Evolutionary conservation across 345 rosid genomes (phyloP).

Genomic region (Moringa oleifera): DNA sequence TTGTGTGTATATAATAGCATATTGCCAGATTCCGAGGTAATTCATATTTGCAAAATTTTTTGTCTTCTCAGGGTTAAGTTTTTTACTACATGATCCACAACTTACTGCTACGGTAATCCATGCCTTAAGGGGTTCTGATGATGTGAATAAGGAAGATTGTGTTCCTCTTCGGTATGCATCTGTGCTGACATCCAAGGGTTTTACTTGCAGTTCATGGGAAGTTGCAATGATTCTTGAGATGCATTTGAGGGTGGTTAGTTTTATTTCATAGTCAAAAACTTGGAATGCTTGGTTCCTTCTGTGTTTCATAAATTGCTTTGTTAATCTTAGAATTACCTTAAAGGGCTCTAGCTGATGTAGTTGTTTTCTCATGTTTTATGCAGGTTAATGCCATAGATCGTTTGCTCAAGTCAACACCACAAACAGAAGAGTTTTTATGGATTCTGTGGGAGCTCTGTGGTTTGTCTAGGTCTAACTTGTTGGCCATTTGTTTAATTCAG

Average conservation of each 20-base stretch:
- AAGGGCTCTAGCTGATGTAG: not conserved
- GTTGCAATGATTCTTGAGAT: constrained; percentile 83
- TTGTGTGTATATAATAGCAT: not conserved
- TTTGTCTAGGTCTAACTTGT: constrained; percentile 59
- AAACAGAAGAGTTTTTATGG: constrained; percentile 94
- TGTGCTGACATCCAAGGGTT: constrained; percentile 75
- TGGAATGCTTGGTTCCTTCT: constrained; percentile 7
- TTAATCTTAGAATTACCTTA: not conserved
- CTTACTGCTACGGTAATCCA: constrained; percentile 63
- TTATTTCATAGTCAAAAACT: constrained; percentile 11
- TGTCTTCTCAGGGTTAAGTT: constrained; percentile 67
- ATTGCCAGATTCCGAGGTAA: not conserved
- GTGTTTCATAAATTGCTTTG: not conserved
- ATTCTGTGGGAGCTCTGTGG: constrained; percentile 96
- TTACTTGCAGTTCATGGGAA: constrained; percentile 75
- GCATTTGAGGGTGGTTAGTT: constrained; percentile 93
- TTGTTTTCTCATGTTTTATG: constrained; percentile 11
- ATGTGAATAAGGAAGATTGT: constrained; percentile 68
- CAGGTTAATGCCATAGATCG: constrained; percentile 88
- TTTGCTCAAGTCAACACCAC: constrained; percentile 65
- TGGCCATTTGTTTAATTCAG: constrained; percentile 5
- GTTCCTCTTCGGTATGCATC: constrained; percentile 88
- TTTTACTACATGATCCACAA: constrained; percentile 73
- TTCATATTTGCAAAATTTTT: constrained; percentile 17
- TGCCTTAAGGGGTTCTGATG: constrained; percentile 56